Evolutionary conservation across 257 asterid species (phyloP), one percentile per base, ranked within the genome.

Genomic region (Misopates orontium): DNA sequence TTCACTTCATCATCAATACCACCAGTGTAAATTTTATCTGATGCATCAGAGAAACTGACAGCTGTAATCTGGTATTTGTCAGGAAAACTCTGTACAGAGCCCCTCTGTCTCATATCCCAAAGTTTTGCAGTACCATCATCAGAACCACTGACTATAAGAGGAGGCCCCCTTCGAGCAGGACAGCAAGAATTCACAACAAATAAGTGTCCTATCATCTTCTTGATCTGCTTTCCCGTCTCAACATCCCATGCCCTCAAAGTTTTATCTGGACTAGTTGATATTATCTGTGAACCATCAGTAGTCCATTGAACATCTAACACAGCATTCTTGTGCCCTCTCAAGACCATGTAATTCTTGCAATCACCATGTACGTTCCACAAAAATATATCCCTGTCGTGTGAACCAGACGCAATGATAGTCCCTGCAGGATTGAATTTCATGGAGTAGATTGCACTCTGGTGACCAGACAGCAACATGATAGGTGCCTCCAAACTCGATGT

Each of bases 61-160:
- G 97, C 99, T 10, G 99, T 94, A 15, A 85, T 94, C 83, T 94
- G 99, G 83, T 84, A 94, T 57, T 88, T 94, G 69, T 94, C 99
- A 3, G 99, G 99, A 66, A 90, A 94, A 54, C 95, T 94, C 78
- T 90, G 96, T 51, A 90, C 81, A 17, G 96, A 90, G 28, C 99
- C 99, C 79, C 99, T 80, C 63, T 90, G 99, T 45, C 97, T 84
- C 97, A 94, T 86, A 70, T 94, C 99, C 99, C 99, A 94, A 49
- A 94, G 96, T 62, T 94, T 94, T 49, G 99, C 92, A 22, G 97
- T 90, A 41, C 99, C 99, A 69, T 94, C 99, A 51, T 94, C 99
- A 0, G 99, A 94, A 57, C 99, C 99, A 47, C 97, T 94, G 54
- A 90, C 96, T 24, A 94, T 86, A 51, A 90, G 95, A 25, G 99